Percentiles rank a stretch among this genome's conserved stretches.
Conservation (phyloP, 768 basidiomycete genomes). For the Hygrophorus pudorinus region DNA sequence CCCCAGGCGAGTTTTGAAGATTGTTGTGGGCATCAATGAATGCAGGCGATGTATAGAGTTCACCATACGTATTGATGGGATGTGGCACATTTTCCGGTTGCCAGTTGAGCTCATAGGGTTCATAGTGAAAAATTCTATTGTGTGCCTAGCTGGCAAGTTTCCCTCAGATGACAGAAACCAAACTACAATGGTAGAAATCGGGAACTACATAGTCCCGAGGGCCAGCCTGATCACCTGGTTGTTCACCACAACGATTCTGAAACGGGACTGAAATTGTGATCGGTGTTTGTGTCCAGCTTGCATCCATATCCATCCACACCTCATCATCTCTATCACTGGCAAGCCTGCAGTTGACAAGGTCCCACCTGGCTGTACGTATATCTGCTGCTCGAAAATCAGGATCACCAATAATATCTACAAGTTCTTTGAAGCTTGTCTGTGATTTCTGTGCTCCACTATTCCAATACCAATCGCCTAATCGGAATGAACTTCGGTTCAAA, state of each 20-base stretch:
- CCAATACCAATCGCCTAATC: neutral
- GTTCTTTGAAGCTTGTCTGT: neutral
- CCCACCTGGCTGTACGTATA: neutral
- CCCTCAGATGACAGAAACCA: conserved; percentile 9
- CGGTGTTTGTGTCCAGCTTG: neutral
- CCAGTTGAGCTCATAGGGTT: conserved; percentile 18
- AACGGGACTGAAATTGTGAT: neutral
- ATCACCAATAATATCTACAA: neutral
- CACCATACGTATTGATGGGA: conserved; percentile 12
- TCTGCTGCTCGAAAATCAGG: neutral
- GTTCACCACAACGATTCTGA: neutral
- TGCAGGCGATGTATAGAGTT: conserved; percentile 11
- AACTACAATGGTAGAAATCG: conserved; percentile 8
- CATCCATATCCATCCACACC: neutral
- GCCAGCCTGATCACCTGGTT: neutral
- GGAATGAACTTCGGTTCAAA: neutral
- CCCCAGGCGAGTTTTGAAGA: conserved; percentile 9
- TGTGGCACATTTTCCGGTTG: conserved; percentile 16
- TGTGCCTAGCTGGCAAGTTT: conserved; percentile 6
- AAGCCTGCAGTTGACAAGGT: neutral
- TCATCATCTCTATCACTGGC: neutral
- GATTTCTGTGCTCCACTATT: conserved; percentile 1
- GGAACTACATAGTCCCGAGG: conserved; percentile 1
- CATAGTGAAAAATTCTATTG: conserved; percentile 13
- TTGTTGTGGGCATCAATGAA: conserved; percentile 13